Base-by-base conservation (phyloP, 1,139 yeast genomes). In the Saccharomyces hybrid region DNA sequence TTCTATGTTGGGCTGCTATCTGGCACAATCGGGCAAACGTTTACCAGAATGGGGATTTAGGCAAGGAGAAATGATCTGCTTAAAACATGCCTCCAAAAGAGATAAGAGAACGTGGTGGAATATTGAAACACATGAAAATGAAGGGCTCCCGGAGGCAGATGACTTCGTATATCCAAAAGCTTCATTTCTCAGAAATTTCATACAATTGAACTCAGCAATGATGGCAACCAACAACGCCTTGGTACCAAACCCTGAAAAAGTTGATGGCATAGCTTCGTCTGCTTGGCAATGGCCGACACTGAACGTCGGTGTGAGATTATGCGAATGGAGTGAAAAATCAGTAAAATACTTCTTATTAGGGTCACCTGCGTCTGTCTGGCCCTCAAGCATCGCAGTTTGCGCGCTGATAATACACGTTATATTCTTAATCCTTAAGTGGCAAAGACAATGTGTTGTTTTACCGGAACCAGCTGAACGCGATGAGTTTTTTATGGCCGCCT, bases 41-140 rank as follows among this genome's bases (percentile, higher is more conserved):
- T 80, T 91, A 63, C 99, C 99, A 49, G 89, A 83, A 56, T 95
- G 99, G 99, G 99, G 99, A 60, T 95, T 90, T 82, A 85, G 95
- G 75, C 99, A 95, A 76, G 93, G 96, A 64, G 99, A 95, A 76
- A 95, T 93, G 58, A 85, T 86, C 4, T 95, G 99, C 75, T 77
- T 83, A 69, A 84, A 82, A 63, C 78, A 78, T 63, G 87, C 96
- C 50, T 84, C 86, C 71, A 78, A 72, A 56, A 86, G 95, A 71
- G 97, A 95, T 73, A 88, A 88, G 78, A 80, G 95, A 75, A 89
- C 97, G 28, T 91, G 97, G 97, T 95, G 99, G 98, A 93, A 93
- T 72, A 78, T 95, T 67, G 99, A 95, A 75, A 79, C 82, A 67
- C 96, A 93, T 74, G 76, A 75, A 64, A 91, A 95, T 71, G 82